Evolutionary conservation across 192 early-diverging fungal species (phyloP), one percentile per base, ranked within the genome.

Genomic region (Entomortierella parvispora): DNA sequence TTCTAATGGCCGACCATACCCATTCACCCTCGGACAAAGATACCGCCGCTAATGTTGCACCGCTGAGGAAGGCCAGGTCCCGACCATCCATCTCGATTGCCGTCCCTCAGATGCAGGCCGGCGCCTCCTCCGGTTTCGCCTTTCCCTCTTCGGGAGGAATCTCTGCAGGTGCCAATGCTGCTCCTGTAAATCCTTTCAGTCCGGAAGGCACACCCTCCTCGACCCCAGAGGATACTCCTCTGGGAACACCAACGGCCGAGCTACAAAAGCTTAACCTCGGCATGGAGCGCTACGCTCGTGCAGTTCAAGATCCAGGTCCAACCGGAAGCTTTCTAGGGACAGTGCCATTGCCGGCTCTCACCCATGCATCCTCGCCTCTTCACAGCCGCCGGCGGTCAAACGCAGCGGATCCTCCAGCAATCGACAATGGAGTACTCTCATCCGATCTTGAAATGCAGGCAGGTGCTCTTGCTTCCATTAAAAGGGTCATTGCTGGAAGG

Each of bases 51-150:
- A 40, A 40, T 9, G 12, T 12, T 40, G 37, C 12, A 5, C 37
- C 5, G 12, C 37, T 40, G 7, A 40, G 5, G 37, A 40, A 40
- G 5, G 12, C 37, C 12, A 40, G 12, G 12, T 40, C 37, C 12
- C 37, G 37, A 40, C 37, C 37, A 40, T 56, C 54, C n/a, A 31
- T 56, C 15, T 25, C 54, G 18, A 56, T 31, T 20, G 26, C 54
- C 15, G 18, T 56, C 29, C 63, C n/a, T 6, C 26, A 65, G n/a
- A 11, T 53, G 1, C 52, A 53, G 46, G 56, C 37, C 10, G 62
- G 63, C 7, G 63, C 71, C 8, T 75, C 71, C 15, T 75, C 71
- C 4, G 71, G 71, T 10, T 75, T 75, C 26, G 71, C 71, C 18
- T 28, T 75, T 2, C 71, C 71, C 0, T 58, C 63, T 23, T 65